phyloP scores from a whole-genome alignment of 106 monocot genomes.

The Platanthera guangdongensis region DNA sequence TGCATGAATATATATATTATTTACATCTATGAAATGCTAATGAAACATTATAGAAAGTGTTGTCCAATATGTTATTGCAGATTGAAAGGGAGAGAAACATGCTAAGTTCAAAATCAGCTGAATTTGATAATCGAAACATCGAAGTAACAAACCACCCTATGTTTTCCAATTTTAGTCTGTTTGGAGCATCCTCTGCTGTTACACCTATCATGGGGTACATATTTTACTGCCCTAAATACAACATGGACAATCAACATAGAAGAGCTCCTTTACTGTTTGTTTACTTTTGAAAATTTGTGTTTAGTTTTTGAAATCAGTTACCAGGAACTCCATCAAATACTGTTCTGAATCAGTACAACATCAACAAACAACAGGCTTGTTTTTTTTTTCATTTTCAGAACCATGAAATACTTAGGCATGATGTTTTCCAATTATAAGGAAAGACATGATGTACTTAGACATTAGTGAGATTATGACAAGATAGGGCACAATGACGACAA shows the following conservation, averaged over 20 bases:
- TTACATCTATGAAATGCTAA: background rate
- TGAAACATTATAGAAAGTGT: background rate
- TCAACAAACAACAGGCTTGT: too few relatives aligned
- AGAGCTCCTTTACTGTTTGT: background rate
- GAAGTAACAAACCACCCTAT: constrained; percentile 31
- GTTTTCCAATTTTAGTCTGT: constrained; percentile 72
- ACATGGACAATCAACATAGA: background rate
- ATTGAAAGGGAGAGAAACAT: constrained; percentile 87
- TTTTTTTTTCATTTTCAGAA: too few relatives aligned
- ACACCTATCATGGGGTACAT: constrained; percentile 31
- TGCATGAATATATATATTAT: background rate
- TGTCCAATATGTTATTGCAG: constrained; percentile 27
- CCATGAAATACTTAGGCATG: too few relatives aligned
- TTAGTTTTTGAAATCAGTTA: constrained; percentile 28
- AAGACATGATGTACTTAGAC: too few relatives aligned
- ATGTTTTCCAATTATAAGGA: too few relatives aligned
- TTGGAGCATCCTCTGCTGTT: constrained; percentile 32
- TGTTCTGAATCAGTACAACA: constrained; percentile 20
- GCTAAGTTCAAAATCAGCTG: constrained; percentile 59
- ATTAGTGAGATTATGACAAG: too few relatives aligned
- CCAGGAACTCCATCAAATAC: constrained; percentile 20
- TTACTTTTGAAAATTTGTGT: background rate
- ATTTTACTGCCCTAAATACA: background rate
- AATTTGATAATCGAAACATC: constrained; percentile 53
- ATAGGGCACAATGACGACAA: too few relatives aligned